These are phyloP conservation scores for Pholiota microspora DNA, from an alignment of 768 basidiomycete genomes.

Conservation along the genomic window DNA sequence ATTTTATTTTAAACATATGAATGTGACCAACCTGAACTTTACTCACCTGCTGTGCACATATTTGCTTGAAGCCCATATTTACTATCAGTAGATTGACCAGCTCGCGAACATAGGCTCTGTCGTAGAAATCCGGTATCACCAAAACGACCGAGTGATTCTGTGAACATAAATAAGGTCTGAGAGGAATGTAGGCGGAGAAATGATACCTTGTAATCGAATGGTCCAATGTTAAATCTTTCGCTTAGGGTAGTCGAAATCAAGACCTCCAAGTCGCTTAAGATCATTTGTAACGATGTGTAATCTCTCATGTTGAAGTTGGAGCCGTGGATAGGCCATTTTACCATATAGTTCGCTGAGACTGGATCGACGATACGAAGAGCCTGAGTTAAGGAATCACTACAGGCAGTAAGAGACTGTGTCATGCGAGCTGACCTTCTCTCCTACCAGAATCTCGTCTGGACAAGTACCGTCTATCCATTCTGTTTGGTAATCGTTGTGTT, in stretches of 20 bases:
- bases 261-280: constrained; percentile 75
- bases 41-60: constrained; percentile 86
- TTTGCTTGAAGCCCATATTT: constrained; percentile 88
- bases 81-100: constrained; percentile 70
- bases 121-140: constrained; percentile 90
- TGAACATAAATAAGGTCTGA: not conserved
- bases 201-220: constrained; percentile 59
- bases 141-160: constrained; percentile 88
- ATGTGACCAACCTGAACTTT: not conserved
- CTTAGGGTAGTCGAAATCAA: constrained; percentile 63
- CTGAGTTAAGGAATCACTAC: constrained; percentile 40
- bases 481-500: constrained; percentile 78
- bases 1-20: not conserved
- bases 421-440: constrained; percentile 55
- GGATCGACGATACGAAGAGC: constrained; percentile 73
- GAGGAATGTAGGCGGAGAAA: not conserved
- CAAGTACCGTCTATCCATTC: constrained; percentile 74
- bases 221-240: constrained; percentile 54
- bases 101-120: constrained; percentile 79
- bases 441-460: constrained; percentile 56
- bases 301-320: constrained; percentile 79
- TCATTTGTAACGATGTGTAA: constrained; percentile 67
- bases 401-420: too few relatives aligned
- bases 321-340: constrained; percentile 83
- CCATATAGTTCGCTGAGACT: constrained; percentile 58